Evolutionary conservation across 2,329 filamentous ascomycete genomes (phyloP), one percentile per base, ranked within the genome.

Genomic region (Pezicula carpinea): DNA sequence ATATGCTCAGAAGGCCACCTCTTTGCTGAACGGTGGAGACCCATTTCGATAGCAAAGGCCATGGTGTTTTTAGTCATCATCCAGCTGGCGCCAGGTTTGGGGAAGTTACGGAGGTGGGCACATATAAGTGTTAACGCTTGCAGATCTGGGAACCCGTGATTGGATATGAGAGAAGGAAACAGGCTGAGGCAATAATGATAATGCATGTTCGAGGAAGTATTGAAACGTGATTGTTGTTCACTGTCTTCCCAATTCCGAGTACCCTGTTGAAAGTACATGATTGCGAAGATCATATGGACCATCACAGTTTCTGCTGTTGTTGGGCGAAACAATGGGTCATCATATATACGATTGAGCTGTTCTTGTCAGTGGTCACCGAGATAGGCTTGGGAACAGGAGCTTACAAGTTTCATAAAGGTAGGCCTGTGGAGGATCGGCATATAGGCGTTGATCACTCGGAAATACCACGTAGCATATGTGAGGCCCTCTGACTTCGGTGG

Each of bases 211-310:
- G 86, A 87, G 43, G 83, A 69, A 1, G 80, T 73, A 54, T 85
- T 80, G 44, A 85, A 68, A 33, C 75, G 71, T 6, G 70, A 68
- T 50, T 77, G 74, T 48, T 77, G 72, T 3, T 74, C 72, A 14
- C 75, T 63, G 47, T 79, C 69, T 50, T 80, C 73, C 51, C 73
- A 71, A 56, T 89, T 90, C 17, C 87, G 76, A 4, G 82, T 72
- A n/a, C 84, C 83, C 50, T 83, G 87, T 57, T 95, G 87, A 55
- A 86, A 89, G 60, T 83, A 83, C 56, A 92, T 85, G 42, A 82
- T 83, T 10, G 87, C 84, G 49, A 93, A 83, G 35, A 93, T 77
- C 80, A 91, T 88, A 64, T 92, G 85, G 0, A 90, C 75, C 48
- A 81, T 80, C 34, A 88, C 85, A 1, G 75, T 74, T 60, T 93